Evolutionary conservation across 441 rosid species (phyloP), one percentile per base, ranked within the genome.

Genomic region (Biscutella laevigata): DNA sequence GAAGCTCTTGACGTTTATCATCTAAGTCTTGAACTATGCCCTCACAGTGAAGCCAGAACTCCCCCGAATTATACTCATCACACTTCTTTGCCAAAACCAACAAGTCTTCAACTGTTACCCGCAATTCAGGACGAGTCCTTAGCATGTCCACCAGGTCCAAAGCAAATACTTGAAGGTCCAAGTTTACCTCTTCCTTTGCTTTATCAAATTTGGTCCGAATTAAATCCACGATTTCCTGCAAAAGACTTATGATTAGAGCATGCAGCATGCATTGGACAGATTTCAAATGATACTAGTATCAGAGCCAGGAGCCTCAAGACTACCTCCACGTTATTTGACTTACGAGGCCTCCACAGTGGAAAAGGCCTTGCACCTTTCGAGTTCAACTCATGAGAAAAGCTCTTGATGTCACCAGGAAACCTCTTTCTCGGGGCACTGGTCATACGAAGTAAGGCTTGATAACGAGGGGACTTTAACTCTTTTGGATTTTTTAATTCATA

Each of bases 11-110:
- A 35, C 96, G 94, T 67, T 62, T 86, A 66, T 88, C 96, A 73
- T 88, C 96, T 59, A 85, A 69, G 38, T 86, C 91, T 72, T 88
- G 98, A 57, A 91, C 95, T 72, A 86, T 91, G 55, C 84, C 83
- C 70, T 91, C 98, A 71, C 96, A 91, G 50, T 83, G 91, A 66
- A 79, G 82, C 96, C 95, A 91, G 70, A 91, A 88, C 45, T 83
- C 86, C 54, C 73, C 79, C 32, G 96, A 70, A 15, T 80, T 71
- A 41, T 78, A 68, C 81, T 72, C 66, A 45, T 77, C 84, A 76
- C 96, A 91, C 48, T 75, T 73, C 41, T 80, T 68, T 58, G 95
- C 91, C 74, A 88, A 68, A 69, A 91, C 59, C 70, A 88, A 64
- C 75, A 91, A 71, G 63, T 88, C 91, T 70, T 82, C 94, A 25